Evolutionary conservation across 108 stramenopile species (phyloP), one percentile per base, ranked within the genome.

Genomic region (Nitzschia palea): DNA sequence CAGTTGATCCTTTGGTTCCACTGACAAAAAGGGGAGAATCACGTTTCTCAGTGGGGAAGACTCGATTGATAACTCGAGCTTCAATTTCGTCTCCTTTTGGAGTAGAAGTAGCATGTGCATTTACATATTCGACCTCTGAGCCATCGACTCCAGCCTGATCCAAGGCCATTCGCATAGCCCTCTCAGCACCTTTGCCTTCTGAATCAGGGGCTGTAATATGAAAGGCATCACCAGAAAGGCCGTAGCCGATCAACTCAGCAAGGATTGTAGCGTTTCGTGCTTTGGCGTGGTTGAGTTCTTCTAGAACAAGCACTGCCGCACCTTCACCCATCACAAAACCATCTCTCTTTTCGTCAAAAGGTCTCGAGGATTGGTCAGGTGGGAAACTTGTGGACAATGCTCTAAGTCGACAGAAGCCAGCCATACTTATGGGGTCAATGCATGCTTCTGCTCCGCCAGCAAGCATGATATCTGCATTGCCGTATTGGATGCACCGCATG

Each of bases 281-380:
- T 71, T 82, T 65, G 2, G 99, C 99, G 53, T 89, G 90, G 53
- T 93, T 94, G 63, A 94, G 61, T n/a, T 83, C 86, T 77, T 99
- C 99, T 4, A 99, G 70, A 9, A 98, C 73, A 12, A 99, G 69
- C 10, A 98, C 96, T 34, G 97, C 99, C 1, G 97, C 92, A 27
- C 99, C 99, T 75, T 99, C 99, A 22, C 95, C 99, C 97, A 99
- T 98, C 68, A 99, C 84, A 63, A 99, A 99, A 22, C 99, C 99
- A 31, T 86, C 93, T 20, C 99, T 74, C 50, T 82, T 83, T 27
- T 78, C 75, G 81, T 97, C 97, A 68, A 99, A 99, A 14, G 98
- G 98, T 12, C 96, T 67, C 18, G 91, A 91, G 0, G 86, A 66
- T 29, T 62, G 22, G 0, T 44, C 57, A 3, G 91, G 88, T 10